Evolutionary conservation across 75 land plant species (phyloP), one percentile per base, ranked within the genome.

Genomic region (Isoetes taiwanensis): DNA sequence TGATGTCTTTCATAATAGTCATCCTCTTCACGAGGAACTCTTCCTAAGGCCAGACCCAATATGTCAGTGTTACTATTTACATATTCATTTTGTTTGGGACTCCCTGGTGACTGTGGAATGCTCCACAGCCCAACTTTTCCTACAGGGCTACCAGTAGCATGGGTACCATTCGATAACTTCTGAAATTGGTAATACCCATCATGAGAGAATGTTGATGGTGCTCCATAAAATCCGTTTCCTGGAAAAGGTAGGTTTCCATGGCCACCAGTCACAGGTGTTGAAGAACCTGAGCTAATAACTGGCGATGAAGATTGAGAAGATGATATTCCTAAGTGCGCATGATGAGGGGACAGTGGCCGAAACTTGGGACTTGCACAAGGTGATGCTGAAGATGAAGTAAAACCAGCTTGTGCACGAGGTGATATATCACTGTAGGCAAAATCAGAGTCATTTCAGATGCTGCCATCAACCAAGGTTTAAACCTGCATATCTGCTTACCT

Each of bases 191-290:
- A 21, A 12, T 55, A 28, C 11, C 42, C 32, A 2, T 57, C 54
- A 32, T 20, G 43, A n/a, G 54, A 33, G 17, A 29, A 56, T 11
- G 38, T 11, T 0, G 34, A 23, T n/a, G 55, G 28, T 21, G 41
- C 59, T 17, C 61, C 67, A 42, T 39, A 65, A 24, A 63, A 56
- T 20, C 34, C 61, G 26, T 64, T 64, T 6, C 28, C 40, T 40
- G 28, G 32, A 20, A 60, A 59, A 21, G 81, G 84, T 28, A 78
- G 64, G 30, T 67, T 68, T 55, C 84, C 78, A 71, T 52, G 54
- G 29, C 84, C 81, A 30, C 88, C 81, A 32, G 81, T 78, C 4
- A 81, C 59, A 66, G 88, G 85, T 11, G 85, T 84, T 27, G 85
- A 81, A 23, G 79, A 54, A n/a, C 88, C 85, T 8, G 88, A 84